These are phyloP conservation scores for Scalesia atractyloides DNA, from an alignment of 129 eudicot species.

Conservation along the genomic window DNA sequence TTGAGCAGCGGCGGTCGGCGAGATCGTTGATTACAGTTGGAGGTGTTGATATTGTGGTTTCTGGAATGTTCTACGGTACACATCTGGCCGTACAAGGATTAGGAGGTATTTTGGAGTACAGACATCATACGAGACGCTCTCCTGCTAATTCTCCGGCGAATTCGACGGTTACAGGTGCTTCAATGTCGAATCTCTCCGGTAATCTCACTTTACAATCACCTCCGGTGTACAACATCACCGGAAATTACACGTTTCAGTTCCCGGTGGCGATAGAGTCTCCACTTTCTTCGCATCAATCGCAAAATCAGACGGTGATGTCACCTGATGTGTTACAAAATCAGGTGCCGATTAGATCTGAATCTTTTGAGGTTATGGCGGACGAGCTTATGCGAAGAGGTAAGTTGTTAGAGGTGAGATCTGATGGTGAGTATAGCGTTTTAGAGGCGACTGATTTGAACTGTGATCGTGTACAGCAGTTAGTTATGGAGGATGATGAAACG, in stretches of 20 bases:
- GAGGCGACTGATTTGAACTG: constrained; percentile 7
- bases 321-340: constrained; percentile 13
- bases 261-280: constrained; percentile 17
- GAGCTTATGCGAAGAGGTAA: constrained; percentile 22
- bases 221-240: neutral
- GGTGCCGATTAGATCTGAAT: constrained; percentile 12
- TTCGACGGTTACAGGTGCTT: constrained; percentile 10
- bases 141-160: neutral
- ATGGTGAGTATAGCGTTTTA: neutral
- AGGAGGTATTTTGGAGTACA: constrained; percentile 42
- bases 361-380: neutral
- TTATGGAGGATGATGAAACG: constrained; percentile 17
- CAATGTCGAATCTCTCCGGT: constrained; percentile 24
- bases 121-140: constrained; percentile 20
- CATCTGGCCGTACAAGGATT: constrained; percentile 59
- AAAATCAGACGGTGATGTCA: constrained; percentile 16
- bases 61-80: constrained; percentile 52
- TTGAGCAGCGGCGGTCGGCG: constrained; percentile 32
- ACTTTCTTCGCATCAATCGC: neutral
- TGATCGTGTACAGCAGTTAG: neutral
- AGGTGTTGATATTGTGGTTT: constrained; percentile 45
- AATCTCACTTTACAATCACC: constrained; percentile 20
- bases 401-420: constrained; percentile 28
- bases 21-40: constrained; percentile 35
- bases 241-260: constrained; percentile 28